Conservation (phyloP, 1,139 yeast genomes). For the Spathaspora jeffriesii region DNA sequence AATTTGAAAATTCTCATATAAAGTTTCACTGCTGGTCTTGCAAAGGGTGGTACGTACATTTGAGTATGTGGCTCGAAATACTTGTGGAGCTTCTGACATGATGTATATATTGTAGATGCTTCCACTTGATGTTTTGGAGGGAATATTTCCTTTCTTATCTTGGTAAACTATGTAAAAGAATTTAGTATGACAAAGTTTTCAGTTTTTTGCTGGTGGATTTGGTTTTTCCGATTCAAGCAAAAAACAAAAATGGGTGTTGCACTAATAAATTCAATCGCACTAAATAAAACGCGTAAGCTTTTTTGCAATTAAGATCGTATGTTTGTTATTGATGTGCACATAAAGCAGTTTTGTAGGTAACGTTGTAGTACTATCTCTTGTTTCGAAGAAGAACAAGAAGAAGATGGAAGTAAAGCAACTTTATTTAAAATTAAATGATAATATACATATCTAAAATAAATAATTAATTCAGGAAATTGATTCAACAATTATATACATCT, state of each 20-base stretch:
- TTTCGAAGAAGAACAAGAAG: too few relatives aligned
- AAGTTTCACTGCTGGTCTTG: neutral
- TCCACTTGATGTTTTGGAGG: neutral
- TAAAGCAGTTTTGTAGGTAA: neutral
- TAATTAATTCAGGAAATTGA: too few relatives aligned
- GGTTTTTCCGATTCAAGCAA: neutral
- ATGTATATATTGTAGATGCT: neutral
- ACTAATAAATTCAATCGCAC: neutral
- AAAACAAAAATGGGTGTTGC: neutral
- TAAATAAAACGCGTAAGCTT: neutral
- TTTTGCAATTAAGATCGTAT: too few relatives aligned
- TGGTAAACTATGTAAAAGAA: neutral
- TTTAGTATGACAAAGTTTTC: neutral
- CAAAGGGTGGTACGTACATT: slow-evolving; percentile 14
- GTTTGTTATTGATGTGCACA: too few relatives aligned
- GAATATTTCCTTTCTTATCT: neutral
- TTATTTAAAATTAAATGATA: too few relatives aligned
- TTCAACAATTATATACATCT: too few relatives aligned
- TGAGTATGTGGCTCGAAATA: slow-evolving; percentile 16
- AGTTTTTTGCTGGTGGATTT: neutral
- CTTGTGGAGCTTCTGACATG: slow-evolving; percentile 12
- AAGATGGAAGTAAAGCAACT: too few relatives aligned
- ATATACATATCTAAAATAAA: too few relatives aligned
- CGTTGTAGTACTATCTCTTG: too few relatives aligned
- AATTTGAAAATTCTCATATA: too few relatives aligned